Evolutionary conservation across 257 asterid species (phyloP).

Genomic region (Solanum chiquidenum): DNA sequence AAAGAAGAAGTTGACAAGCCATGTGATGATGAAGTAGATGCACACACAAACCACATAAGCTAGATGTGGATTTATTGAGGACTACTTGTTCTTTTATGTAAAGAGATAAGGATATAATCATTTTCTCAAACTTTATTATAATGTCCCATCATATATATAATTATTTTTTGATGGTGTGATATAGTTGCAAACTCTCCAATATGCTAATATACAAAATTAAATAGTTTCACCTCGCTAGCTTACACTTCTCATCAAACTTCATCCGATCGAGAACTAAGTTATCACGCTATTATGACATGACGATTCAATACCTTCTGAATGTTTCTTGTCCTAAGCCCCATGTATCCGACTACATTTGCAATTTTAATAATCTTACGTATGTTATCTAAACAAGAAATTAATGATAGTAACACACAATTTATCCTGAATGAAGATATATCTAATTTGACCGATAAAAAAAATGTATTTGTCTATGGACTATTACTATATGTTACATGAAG

Average conservation of each 20-base stretch:
- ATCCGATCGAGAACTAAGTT: rapidly evolving
- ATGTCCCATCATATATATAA: not conserved
- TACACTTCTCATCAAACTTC: too few relatives aligned
- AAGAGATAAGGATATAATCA: not conserved
- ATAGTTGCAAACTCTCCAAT: not conserved
- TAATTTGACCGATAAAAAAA: not conserved
- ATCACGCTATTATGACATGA: rapidly evolving
- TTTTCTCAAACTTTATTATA: not conserved
- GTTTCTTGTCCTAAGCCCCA: not conserved
- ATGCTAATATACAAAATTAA: not conserved
- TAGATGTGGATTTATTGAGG: not conserved
- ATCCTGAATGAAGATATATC: not conserved
- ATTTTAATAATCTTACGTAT: too few relatives aligned
- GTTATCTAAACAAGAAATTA: too few relatives aligned
- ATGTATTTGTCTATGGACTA: not conserved
- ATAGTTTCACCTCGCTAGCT: not conserved
- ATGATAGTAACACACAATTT: not conserved
- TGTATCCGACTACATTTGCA: not conserved
- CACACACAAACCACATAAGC: not conserved
- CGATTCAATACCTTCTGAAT: rapidly evolving
- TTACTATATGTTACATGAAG: not conserved
- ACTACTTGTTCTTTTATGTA: not conserved
- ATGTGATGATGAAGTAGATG: not conserved
- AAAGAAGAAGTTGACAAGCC: not conserved
- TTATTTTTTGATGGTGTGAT: not conserved